Base-by-base conservation (phyloP, 345 rosid species). In the Gossypium anomalum region DNA sequence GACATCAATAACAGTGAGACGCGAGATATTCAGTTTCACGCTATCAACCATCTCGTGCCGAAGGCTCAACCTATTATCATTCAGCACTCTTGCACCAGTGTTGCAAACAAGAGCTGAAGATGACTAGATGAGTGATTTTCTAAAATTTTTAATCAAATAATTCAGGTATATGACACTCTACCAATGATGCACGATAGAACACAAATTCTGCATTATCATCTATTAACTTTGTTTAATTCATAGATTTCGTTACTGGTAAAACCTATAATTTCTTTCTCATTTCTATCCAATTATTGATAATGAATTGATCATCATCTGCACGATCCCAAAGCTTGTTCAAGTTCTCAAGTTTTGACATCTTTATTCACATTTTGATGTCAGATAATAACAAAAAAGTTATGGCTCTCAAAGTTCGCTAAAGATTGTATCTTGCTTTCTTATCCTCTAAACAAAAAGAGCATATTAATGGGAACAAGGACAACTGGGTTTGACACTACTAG, bases 381-480 rank as follows among this genome's bases (percentile, higher is more conserved):
- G 56, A 52, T 34, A 34, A 34, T 34, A 34, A 34, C 41, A 16
- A 52, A 5, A 16, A 52, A 17, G 56, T 15, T 52, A 15, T 12
- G 9, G 2, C 60, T 56, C 60, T 19, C 60, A 56, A 56, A 56
- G 60, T 19, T 9, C 13, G 9, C 23, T 47, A 14, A 67, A 67
- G 20, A 3, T 34, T 34, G 38, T 34, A 34, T 34, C 38, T 34
- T 34, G 38, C 38, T 34, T 34, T 34, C 38, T 34, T 34, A 34
- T 5, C 41, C 41, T 34, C 41, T 34, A 34, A 34, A 34, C 41
- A 34, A 34, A 34, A 34, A 34, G 41, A 34, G 19, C 43, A 69
- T 41, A 15, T 66, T 78, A 89, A 78, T 87, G 90, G 75, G 93
- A 82, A 75, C 91, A 91, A 71, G 88, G 77, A 82, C 88, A 87